phyloP scores from a whole-genome alignment of 257 asterid species.

The Salvia miltiorrhiza region DNA sequence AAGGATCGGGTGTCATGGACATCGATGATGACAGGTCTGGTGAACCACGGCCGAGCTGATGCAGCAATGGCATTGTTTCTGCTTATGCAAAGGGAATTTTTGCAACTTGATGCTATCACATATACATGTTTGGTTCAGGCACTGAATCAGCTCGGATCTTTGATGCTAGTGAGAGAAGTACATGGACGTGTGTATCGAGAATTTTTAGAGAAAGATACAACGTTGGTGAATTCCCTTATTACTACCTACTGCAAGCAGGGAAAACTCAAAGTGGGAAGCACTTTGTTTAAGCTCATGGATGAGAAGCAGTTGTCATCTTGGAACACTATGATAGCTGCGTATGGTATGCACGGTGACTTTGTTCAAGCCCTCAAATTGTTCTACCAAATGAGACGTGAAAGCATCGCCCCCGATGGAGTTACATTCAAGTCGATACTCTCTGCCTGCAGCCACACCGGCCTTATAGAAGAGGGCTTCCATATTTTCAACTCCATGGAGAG shows the following conservation, averaged over 20 bases:
- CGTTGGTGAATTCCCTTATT: slow-evolving; percentile 42
- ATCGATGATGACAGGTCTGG: slow-evolving; percentile 41
- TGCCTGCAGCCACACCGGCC: slow-evolving; percentile 63
- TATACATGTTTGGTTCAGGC: slow-evolving; percentile 48
- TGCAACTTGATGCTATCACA: slow-evolving; percentile 41
- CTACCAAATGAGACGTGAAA: slow-evolving; percentile 30
- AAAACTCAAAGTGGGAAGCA: slow-evolving; percentile 27
- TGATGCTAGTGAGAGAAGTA: slow-evolving; percentile 36
- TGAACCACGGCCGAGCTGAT: slow-evolving; percentile 29
- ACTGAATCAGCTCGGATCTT: slow-evolving; percentile 38
- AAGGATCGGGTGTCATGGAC: slow-evolving; percentile 59
- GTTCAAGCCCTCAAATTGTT: slow-evolving; percentile 38
- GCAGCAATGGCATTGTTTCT: slow-evolving; percentile 41
- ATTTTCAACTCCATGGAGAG: slow-evolving; percentile 44
- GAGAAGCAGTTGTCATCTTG: slow-evolving; percentile 37
- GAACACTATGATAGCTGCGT: slow-evolving; percentile 65
- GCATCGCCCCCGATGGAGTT: slow-evolving; percentile 36
- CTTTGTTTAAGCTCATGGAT: slow-evolving; percentile 39
- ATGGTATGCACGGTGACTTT: slow-evolving; percentile 52
- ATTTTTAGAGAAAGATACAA: slow-evolving; percentile 26
- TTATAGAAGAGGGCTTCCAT: slow-evolving; percentile 37
- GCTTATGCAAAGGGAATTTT: slow-evolving; percentile 39
- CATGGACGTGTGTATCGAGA: slow-evolving; percentile 36
- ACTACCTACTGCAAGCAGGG: slow-evolving; percentile 56
- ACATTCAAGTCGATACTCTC: slow-evolving; percentile 56